phyloP scores from a whole-genome alignment of 768 basidiomycete species.

The Macrocybe gigantea region DNA sequence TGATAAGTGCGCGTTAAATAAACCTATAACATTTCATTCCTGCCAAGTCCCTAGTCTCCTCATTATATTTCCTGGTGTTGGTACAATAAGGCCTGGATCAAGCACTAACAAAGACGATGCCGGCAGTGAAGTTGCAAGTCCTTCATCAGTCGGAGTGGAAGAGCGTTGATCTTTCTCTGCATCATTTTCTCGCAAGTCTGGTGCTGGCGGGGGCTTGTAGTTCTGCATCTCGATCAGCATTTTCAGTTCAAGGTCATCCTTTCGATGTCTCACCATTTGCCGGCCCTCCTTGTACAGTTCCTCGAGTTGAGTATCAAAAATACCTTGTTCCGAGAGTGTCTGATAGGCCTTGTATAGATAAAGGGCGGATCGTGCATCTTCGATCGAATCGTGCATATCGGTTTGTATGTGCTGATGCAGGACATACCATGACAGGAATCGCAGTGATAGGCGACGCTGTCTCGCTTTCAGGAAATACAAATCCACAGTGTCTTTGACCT shows the following conservation, averaged over 20 bases:
- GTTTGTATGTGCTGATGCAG: constrained; percentile 88
- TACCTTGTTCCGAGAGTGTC: constrained; percentile 64
- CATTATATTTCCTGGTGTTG: not conserved
- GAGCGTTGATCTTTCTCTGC: not conserved
- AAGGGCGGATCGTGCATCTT: constrained; percentile 86
- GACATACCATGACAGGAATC: constrained; percentile 94
- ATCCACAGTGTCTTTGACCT: constrained; percentile 96
- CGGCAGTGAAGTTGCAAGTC: too few relatives aligned
- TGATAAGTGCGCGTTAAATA: too few relatives aligned
- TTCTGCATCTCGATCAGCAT: constrained; percentile 9
- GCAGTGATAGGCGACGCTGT: constrained; percentile 83
- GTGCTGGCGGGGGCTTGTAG: constrained; percentile 13
- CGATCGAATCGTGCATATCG: constrained; percentile 97
- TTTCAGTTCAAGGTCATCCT: not conserved
- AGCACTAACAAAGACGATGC: too few relatives aligned
- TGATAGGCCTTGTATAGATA: constrained; percentile 80
- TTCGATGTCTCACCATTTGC: constrained; percentile 49
- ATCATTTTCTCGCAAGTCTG: not conserved
- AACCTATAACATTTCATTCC: not conserved
- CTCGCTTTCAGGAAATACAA: constrained; percentile 82
- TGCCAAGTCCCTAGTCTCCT: not conserved
- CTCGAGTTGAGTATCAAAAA: constrained; percentile 86
- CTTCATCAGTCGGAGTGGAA: too few relatives aligned
- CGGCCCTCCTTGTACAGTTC: constrained; percentile 75
- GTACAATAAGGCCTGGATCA: too few relatives aligned